Evolutionary conservation across 345 rosid genomes (phyloP).

Genomic region (Melastoma malabathricum): DNA sequence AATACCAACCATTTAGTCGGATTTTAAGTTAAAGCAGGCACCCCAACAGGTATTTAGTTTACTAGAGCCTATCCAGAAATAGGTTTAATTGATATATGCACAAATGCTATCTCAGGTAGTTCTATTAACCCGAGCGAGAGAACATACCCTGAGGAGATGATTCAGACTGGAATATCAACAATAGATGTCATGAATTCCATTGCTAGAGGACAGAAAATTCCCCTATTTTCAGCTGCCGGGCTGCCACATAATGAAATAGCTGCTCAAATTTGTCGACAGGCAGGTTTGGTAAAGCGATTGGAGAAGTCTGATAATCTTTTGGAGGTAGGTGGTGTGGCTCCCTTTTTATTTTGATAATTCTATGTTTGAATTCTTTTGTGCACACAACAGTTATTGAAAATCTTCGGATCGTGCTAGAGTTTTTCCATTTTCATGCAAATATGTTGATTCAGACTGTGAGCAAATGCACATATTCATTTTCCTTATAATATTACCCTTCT

Average conservation of each 20-base stretch:
- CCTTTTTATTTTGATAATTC: no score
- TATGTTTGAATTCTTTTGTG: no score
- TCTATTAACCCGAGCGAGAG: constrained; percentile 98
- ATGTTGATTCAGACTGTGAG: no score
- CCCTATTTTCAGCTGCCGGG: constrained; percentile 98
- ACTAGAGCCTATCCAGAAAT: not conserved
- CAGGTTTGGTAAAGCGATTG: constrained; percentile 91
- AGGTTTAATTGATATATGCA: not conserved
- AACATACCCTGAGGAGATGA: constrained; percentile 98
- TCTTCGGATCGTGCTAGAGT: no score
- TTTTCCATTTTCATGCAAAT: no score
- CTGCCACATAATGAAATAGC: constrained; percentile 98
- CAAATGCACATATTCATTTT: not conserved
- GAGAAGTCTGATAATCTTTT: constrained; percentile 70
- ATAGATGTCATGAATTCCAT: constrained; percentile 97
- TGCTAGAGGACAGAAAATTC: constrained; percentile 97
- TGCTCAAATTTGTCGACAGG: constrained; percentile 98
- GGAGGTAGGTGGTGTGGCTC: constrained; percentile 26
- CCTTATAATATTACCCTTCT: constrained; percentile 5
- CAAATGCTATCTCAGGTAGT: constrained; percentile 41
- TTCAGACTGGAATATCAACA: constrained; percentile 94
- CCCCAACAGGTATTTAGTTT: not conserved
- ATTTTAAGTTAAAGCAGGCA: no score
- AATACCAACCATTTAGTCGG: no score
- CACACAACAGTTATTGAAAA: no score